These are phyloP conservation scores for Beauveria medogensis DNA, from an alignment of 2,329 filamentous ascomycete genomes.

Conservation along the genomic window DNA sequence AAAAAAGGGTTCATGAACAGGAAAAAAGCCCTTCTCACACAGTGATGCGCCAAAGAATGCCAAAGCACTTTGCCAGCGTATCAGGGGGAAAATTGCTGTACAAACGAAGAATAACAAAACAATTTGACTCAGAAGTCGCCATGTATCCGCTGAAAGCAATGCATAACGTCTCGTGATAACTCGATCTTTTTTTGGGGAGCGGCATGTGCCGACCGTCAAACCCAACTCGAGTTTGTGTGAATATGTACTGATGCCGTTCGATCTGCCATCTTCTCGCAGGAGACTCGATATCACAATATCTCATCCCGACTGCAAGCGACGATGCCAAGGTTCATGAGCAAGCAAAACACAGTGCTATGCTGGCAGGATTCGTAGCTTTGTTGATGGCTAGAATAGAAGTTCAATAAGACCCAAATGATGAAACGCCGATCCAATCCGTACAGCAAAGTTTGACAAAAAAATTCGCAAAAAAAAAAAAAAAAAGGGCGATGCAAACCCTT, in stretches of 20 bases:
- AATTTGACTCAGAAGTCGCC: slow-evolving; percentile 16
- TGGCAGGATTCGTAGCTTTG: background rate
- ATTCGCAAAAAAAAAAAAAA: background rate
- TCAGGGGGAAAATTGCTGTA: slow-evolving; percentile 13
- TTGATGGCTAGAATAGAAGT: background rate
- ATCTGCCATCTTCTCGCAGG: background rate
- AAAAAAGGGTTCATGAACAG: slow-evolving; percentile 12
- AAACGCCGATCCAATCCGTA: slow-evolving; percentile 6
- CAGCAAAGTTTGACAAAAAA: background rate
- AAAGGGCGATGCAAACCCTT: background rate
- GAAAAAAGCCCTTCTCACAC: slow-evolving; percentile 8
- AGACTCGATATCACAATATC: background rate
- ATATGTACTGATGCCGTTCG: slow-evolving; percentile 4
- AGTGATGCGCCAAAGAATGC: slow-evolving; percentile 10
- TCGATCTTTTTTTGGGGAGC: slow-evolving; percentile 20
- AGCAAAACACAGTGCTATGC: background rate
- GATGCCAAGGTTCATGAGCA: background rate
- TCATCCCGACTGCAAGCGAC: background rate
- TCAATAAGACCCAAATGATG: background rate
- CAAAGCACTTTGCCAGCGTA: slow-evolving; percentile 12
- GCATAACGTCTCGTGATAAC: slow-evolving; percentile 29
- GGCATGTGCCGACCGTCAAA: slow-evolving; percentile 7
- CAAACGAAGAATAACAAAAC: slow-evolving; percentile 17
- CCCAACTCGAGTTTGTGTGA: background rate
- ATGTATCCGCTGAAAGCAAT: slow-evolving; percentile 31